Evolutionary conservation across 768 basidiomycete species (phyloP).

Genomic region (Phanerodontia chrysosporium): DNA sequence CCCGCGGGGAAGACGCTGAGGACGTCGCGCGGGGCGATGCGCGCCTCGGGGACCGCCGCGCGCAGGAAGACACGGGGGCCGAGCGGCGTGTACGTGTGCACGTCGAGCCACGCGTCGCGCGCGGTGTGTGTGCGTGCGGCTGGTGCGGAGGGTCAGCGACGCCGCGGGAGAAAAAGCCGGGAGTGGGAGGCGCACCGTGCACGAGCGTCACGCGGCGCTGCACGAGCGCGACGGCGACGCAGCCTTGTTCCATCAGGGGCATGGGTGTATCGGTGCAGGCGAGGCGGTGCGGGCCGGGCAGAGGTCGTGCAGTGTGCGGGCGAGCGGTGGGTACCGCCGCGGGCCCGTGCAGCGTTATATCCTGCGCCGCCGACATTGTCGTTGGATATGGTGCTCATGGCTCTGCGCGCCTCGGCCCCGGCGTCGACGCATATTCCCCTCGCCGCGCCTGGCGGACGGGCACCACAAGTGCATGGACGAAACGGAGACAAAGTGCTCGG

Average conservation of each 20-base stretch:
- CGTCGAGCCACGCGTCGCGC: conserved; percentile 60
- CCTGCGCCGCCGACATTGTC: too few relatives aligned
- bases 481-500: neutral
- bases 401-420: too few relatives aligned
- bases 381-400: too few relatives aligned
- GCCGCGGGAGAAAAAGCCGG: conserved; percentile 3
- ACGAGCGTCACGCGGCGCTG: conserved; percentile 66
- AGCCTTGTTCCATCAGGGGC: conserved; percentile 34
- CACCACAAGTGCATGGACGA: neutral
- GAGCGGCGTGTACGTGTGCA: conserved; percentile 60
- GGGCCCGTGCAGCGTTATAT: neutral
- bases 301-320: too few relatives aligned
- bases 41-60: conserved; percentile 53
- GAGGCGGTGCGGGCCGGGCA: too few relatives aligned
- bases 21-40: conserved; percentile 56
- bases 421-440: too few relatives aligned
- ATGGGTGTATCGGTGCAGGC: neutral
- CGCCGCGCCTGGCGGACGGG: neutral
- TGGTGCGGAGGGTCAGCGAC: conserved; percentile 20
- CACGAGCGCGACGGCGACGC: conserved; percentile 65
- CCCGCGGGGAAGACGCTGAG: conserved; percentile 51
- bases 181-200: conserved; percentile 45
- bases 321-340: neutral
- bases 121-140: conserved; percentile 53
- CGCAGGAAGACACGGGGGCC: conserved; percentile 65